Conservation (phyloP, 225 moss, liverwort and hornwort species). For the Polytrichum commune region DNA sequence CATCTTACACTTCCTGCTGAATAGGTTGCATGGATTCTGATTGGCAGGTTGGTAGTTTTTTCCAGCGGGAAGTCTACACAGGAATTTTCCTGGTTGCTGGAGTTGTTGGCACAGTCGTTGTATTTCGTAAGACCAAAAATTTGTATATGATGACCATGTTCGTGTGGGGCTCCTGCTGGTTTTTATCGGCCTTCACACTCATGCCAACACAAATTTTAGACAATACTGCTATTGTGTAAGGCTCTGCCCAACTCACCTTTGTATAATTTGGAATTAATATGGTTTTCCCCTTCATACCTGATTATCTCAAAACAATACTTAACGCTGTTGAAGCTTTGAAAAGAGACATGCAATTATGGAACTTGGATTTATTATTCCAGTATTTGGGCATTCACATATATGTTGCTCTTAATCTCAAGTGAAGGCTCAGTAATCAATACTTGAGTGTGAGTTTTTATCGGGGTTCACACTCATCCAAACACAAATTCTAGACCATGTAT, state of each 20-base stretch:
- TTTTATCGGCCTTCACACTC: conserved; percentile 81
- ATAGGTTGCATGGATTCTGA: not conserved
- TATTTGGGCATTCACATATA: no score
- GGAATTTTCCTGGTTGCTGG: conserved; percentile 77
- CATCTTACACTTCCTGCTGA: no score
- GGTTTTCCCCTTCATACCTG: no score
- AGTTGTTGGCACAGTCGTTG: conserved; percentile 73
- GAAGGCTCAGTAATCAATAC: no score
- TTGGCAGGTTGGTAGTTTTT: conserved; percentile 87
- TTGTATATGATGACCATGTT: conserved; percentile 89
- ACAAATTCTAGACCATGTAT: conserved; percentile 81
- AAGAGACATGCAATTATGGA: no score
- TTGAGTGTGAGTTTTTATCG: conserved; percentile 65
- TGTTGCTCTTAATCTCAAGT: no score
- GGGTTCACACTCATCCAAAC: conserved; percentile 90
- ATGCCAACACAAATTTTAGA: conserved; percentile 92
- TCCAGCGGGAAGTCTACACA: conserved; percentile 86
- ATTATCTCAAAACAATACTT: no score
- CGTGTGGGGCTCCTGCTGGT: conserved; percentile 92
- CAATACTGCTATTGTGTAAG: conserved; percentile 91
- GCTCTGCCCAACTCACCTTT: conserved; percentile 12
- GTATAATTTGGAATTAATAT: not conserved
- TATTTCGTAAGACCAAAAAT: conserved; percentile 65
- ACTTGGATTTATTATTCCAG: no score
- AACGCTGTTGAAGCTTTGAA: no score